Evolutionary conservation across 805 yeast genomes (phyloP), one percentile per base, ranked within the genome.

Genomic region (Lachancea sp.): DNA sequence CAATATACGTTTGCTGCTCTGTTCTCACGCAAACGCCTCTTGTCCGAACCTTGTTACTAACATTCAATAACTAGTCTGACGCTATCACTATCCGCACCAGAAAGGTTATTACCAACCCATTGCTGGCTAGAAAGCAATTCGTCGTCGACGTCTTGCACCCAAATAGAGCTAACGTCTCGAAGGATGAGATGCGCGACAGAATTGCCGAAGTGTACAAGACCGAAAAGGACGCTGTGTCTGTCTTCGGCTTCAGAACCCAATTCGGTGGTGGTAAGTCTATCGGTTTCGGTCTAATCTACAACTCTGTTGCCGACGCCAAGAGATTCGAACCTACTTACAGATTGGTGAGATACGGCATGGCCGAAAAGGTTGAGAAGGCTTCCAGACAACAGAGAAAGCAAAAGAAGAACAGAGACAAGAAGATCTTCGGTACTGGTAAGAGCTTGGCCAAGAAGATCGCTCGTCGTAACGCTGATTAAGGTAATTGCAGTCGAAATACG

Each of bases 351-450:
- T 84, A 86, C 80, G 97, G 97, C 67, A 80, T 89, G 69, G 97
- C 95, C 68, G 77, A 76, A 62, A 88, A 86, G 82, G 89, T 83
- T 66, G 97, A 90, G 75, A 88, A 87, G 80, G 78, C 96, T 64
- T 87, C 97, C 64, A 89, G 97, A 88, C 96, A 89, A 79, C 98
- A 92, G 80, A 87, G 98, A 82, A 92, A 92, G 77, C 97, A 90
- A 80, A 87, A 84, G 88, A 90, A 92, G 89, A 92, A 92, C 95
- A 88, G 97, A 80, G 96, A 84, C 68, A 82, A 83, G 88, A 92
- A 92, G 85, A 72, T 86, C 83, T 88, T 90, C 68, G 99, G 99
- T 83, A 92, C 98, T 65, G 95, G 89, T 68, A 83, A 78, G 71
- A 80, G 85, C 72, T 83, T 81, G 73, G 94, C 95, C 73, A 89